A percentile compares a stretch with the other conserved stretches of the same genome.
These are phyloP conservation scores for Calocybe indica DNA, from an alignment of 768 basidiomycete species.

Conservation along the genomic window DNA sequence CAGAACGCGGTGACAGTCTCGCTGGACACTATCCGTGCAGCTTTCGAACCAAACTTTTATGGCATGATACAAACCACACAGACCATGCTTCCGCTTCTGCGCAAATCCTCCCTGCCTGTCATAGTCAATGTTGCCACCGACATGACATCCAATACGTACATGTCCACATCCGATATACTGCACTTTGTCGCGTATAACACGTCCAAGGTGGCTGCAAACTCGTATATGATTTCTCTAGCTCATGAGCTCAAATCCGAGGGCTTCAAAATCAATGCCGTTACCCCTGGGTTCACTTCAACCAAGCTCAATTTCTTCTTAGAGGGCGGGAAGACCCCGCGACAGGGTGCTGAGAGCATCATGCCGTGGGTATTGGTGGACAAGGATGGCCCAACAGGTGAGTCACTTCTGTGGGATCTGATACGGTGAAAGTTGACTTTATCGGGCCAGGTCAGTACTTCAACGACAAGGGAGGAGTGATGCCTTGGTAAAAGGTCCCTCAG, in stretches of 20 bases:
- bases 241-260: conserved; percentile 47
- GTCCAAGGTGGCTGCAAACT: conserved; percentile 64
- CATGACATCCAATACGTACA: conserved; percentile 37
- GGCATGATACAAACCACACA: conserved; percentile 36
- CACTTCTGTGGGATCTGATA: not conserved
- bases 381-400: conserved; percentile 32
- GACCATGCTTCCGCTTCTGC: conserved; percentile 36
- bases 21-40: conserved; percentile 23
- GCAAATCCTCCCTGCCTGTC: conserved; percentile 23
- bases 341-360: conserved; percentile 28
- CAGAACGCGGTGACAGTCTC: conserved; percentile 31
- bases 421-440: not conserved
- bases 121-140: conserved; percentile 37
- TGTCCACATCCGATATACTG: conserved; percentile 23
- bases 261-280: conserved; percentile 58
- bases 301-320: conserved; percentile 31
- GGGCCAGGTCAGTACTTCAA: conserved; percentile 25
- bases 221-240: conserved; percentile 56
- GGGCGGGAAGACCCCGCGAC: conserved; percentile 30
- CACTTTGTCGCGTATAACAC: conserved; percentile 54
- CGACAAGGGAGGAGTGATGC: conserved; percentile 25
- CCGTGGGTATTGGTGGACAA: conserved; percentile 35
- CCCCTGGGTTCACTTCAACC: conserved; percentile 51
- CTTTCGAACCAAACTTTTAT: conserved; percentile 38
- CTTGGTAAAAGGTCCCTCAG: conserved; percentile 15